These are phyloP conservation scores for Pythium graminicola DNA, from an alignment of 352 stramenopile genomes.

Conservation along the genomic window DNA sequence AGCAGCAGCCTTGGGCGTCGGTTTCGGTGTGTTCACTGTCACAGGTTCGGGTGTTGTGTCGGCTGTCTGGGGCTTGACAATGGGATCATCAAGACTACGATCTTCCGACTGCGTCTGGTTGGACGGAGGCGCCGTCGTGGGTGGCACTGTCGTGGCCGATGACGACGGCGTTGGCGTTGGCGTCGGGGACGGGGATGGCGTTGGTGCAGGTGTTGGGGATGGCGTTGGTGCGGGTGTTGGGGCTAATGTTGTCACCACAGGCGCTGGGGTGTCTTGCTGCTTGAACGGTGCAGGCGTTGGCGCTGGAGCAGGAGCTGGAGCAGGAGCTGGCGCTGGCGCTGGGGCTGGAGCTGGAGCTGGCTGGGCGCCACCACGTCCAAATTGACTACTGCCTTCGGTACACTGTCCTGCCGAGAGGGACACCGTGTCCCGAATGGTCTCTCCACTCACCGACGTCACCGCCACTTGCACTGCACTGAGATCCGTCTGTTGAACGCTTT, in stretches of 20 bases:
- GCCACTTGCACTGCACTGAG: constrained; percentile 32
- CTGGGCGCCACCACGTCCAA: constrained; percentile 4
- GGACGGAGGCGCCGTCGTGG: background rate
- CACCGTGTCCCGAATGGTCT: constrained; percentile 53
- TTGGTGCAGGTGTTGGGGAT: constrained; percentile 17
- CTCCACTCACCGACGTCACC: constrained; percentile 49
- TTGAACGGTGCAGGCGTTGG: constrained; percentile 3
- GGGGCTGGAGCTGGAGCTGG: background rate
- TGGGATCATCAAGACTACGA: constrained; percentile 5
- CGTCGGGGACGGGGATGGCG: constrained; percentile 20
- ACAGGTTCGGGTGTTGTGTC: background rate
- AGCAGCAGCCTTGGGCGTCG: background rate
- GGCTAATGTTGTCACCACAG: constrained; percentile 5
- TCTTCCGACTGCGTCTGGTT: constrained; percentile 15
- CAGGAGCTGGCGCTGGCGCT: background rate
- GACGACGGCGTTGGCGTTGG: constrained; percentile 20
- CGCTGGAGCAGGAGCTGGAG: background rate
- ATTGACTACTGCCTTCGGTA: constrained; percentile 12
- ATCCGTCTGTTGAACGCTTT: constrained; percentile 24
- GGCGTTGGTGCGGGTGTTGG: constrained; percentile 20
- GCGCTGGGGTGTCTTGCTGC: too few species aligned
- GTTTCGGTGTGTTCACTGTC: background rate
- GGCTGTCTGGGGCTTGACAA: background rate
- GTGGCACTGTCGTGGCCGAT: constrained; percentile 3
- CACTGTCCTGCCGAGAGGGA: constrained; percentile 27